Conservation (phyloP, 352 stramenopile species). For the Halophytophthora polymorphica region DNA sequence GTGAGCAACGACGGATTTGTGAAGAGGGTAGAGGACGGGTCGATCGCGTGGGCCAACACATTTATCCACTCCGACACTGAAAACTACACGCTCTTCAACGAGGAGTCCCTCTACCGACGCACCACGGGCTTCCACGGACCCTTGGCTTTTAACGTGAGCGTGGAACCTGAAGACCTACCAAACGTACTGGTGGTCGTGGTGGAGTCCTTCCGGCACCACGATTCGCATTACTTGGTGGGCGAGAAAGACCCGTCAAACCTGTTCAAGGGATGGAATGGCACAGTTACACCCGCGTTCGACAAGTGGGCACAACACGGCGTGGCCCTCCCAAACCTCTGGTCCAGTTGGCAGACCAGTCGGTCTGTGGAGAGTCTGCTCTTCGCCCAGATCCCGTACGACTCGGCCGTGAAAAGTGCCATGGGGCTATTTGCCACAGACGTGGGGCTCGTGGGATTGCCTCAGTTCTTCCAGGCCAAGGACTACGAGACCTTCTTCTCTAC, state of each 20-base stretch:
- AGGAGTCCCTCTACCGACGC: constrained; percentile 37
- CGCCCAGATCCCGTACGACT: constrained; percentile 46
- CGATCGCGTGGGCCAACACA: constrained; percentile 2
- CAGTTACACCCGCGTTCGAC: constrained; percentile 47
- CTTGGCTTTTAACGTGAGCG: constrained; percentile 36
- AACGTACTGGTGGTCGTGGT: constrained; percentile 54
- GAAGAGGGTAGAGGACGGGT: constrained; percentile 18
- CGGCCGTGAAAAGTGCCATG: constrained; percentile 31
- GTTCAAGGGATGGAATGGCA: constrained; percentile 25
- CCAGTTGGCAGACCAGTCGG: constrained; percentile 53
- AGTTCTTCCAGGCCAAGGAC: constrained; percentile 47
- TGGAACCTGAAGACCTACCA: constrained; percentile 29
- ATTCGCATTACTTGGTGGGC: constrained; percentile 47
- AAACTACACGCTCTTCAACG: constrained; percentile 33
- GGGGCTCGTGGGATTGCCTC: constrained; percentile 36
- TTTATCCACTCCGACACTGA: constrained; percentile 43
- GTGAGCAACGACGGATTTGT: constrained; percentile 20
- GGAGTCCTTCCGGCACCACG: constrained; percentile 52
- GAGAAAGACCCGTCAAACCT: constrained; percentile 39
- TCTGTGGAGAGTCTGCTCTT: constrained; percentile 56
- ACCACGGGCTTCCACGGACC: constrained; percentile 42
- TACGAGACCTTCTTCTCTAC: constrained; percentile 52
- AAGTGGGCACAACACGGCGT: constrained; percentile 42
- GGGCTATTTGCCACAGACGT: constrained; percentile 23
- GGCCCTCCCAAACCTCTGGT: constrained; percentile 58